These are phyloP conservation scores for Aspergillus sp. DNA, from an alignment of 2,329 filamentous ascomycete species.

Conservation along the genomic window DNA sequence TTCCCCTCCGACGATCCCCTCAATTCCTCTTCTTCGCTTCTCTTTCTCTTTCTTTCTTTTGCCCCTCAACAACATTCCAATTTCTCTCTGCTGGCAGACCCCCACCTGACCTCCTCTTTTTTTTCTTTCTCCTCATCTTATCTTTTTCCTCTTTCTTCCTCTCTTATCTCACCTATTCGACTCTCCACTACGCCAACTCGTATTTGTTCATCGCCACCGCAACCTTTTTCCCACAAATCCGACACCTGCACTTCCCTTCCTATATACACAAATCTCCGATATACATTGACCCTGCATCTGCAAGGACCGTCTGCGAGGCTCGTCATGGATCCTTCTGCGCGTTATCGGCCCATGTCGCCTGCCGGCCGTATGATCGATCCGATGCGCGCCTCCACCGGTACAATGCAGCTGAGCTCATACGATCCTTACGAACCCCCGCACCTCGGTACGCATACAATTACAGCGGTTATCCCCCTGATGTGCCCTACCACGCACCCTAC, in stretches of 20 bases:
- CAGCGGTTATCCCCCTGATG: conserved; percentile 29
- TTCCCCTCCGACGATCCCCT: too few species aligned
- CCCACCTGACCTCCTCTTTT: neutral
- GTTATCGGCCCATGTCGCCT: conserved; percentile 32
- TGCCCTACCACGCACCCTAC: conserved; percentile 22
- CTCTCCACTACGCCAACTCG: too few species aligned
- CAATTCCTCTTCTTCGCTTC: neutral
- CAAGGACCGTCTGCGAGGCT: conserved; percentile 1
- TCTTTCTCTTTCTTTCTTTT: neutral
- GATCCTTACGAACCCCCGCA: conserved; percentile 28
- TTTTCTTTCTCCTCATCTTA: neutral
- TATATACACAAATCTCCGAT: too few species aligned
- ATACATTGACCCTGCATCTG: too few species aligned
- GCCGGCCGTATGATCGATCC: conserved; percentile 30
- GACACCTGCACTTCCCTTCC: too few species aligned
- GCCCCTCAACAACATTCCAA: neutral
- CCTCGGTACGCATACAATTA: conserved; percentile 25
- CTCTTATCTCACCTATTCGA: too few species aligned
- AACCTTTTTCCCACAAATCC: too few species aligned
- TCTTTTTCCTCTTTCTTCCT: neutral
- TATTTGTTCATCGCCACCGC: too few species aligned
- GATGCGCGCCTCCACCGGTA: conserved; percentile 38
- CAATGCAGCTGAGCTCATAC: conserved; percentile 28
- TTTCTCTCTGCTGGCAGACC: neutral
- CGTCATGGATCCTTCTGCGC: conserved; percentile 25